These are phyloP conservation scores for Yamadazyma aaseri DNA, from an alignment of 1,139 yeast genomes.

Conservation along the genomic window DNA sequence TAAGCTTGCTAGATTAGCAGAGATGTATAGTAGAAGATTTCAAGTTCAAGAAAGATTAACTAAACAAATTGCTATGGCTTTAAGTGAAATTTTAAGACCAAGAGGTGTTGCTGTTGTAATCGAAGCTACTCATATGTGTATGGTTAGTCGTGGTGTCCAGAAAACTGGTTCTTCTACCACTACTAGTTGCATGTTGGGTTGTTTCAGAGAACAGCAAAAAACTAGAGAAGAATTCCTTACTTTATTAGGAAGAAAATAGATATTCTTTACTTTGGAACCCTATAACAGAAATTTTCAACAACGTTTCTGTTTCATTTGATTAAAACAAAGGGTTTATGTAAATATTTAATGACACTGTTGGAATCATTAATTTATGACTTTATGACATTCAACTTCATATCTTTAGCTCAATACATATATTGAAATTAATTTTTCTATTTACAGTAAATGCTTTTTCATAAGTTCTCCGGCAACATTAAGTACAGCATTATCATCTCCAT, in stretches of 20 bases:
- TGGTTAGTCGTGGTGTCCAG: constrained; percentile 98
- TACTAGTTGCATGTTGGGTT: constrained; percentile 96
- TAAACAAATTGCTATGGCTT: constrained; percentile 95
- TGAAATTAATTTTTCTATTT: constrained; percentile 8
- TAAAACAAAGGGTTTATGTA: constrained; percentile 1
- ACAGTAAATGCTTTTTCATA: constrained; percentile 5
- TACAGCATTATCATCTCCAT: constrained; percentile 71
- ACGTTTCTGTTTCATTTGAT: constrained; percentile 8
- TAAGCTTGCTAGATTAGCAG: constrained; percentile 92
- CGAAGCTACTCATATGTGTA: constrained; percentile 98
- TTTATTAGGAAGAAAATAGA: constrained; percentile 57
- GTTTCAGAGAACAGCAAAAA: constrained; percentile 88
- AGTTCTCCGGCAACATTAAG: constrained; percentile 34
- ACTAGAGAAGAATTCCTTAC: constrained; percentile 95
- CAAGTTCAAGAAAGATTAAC: constrained; percentile 97
- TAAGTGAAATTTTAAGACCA: constrained; percentile 86
- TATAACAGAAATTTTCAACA: constrained; percentile 21
- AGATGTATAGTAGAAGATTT: constrained; percentile 91
- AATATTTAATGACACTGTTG: background rate
- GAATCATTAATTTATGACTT: constrained; percentile 23
- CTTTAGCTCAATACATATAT: constrained; percentile 6
- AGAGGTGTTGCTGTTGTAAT: constrained; percentile 97
- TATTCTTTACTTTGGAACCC: background rate
- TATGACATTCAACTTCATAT: constrained; percentile 42
- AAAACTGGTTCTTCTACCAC: constrained; percentile 92